Evolutionary conservation across 2,329 filamentous ascomycete genomes (phyloP).

Genomic region (Trichoderma guizhouense): DNA sequence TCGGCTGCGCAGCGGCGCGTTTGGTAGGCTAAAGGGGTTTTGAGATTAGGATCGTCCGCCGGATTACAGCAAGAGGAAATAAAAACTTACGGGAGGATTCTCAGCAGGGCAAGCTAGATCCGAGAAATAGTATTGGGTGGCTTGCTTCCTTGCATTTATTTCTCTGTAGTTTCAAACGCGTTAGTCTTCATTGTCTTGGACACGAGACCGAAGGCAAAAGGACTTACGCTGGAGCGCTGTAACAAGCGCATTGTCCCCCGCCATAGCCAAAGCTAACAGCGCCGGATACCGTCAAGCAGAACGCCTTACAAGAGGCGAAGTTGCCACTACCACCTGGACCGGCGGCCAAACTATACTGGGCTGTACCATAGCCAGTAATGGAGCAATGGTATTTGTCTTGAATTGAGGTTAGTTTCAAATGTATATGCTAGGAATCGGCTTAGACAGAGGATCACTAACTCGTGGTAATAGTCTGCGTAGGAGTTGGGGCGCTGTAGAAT

Average conservation of each 20-base stretch:
- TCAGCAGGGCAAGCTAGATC: background rate
- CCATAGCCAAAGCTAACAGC: background rate
- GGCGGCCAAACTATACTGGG: background rate
- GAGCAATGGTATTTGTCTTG: background rate
- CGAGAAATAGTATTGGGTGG: background rate
- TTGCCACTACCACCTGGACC: background rate
- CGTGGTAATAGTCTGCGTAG: background rate
- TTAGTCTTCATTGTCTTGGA: background rate
- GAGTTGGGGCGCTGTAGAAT: background rate
- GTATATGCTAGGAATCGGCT: background rate
- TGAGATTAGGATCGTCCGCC: background rate
- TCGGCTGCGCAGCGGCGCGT: background rate
- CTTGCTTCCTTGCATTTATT: background rate
- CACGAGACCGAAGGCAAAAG: background rate
- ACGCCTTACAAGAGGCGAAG: background rate
- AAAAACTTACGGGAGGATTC: background rate
- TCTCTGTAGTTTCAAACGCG: background rate
- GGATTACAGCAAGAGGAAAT: background rate
- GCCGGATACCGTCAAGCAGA: background rate
- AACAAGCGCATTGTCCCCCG: background rate
- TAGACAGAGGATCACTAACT: background rate
- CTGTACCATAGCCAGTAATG: background rate
- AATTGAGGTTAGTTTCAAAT: background rate
- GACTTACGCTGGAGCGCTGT: background rate
- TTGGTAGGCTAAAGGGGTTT: background rate